Percentiles rank a stretch among this genome's conserved stretches.
Evolutionary conservation across 176 grass and related monocot genomes (phyloP).

Genomic region (Triticum urartu): DNA sequence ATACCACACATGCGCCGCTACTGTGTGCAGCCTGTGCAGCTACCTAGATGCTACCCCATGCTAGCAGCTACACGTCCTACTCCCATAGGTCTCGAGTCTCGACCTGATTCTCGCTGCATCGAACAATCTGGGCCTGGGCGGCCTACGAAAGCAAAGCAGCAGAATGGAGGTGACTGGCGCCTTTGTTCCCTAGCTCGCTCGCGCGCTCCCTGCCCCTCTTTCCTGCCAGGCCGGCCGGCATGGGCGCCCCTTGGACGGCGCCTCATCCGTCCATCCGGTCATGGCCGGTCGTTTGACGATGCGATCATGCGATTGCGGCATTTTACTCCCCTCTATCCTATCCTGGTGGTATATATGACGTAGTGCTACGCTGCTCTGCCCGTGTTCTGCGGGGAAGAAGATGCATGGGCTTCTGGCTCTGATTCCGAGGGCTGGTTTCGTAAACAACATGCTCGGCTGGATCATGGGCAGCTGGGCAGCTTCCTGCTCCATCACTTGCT

Average conservation of each 20-base stretch:
- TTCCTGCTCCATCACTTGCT: neutral
- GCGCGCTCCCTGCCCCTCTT: neutral
- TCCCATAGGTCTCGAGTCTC: neutral
- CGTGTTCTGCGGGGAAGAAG: constrained; percentile 24
- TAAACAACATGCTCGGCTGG: neutral
- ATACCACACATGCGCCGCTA: neutral
- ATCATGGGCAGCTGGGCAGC: neutral
- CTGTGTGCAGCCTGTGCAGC: neutral
- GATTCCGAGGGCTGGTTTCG: constrained; percentile 21
- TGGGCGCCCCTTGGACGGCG: constrained; percentile 26
- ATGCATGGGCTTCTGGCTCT: neutral
- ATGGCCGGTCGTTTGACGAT: neutral
- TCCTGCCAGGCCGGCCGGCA: neutral
- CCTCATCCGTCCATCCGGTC: neutral
- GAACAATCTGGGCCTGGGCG: neutral
- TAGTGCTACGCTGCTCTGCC: neutral
- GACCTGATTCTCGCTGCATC: neutral
- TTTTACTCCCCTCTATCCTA: neutral
- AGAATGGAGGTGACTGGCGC: constrained; percentile 36
- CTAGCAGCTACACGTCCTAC: neutral
- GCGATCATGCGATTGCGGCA: neutral
- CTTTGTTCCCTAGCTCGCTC: constrained; percentile 3
- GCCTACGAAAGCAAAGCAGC: constrained; percentile 28
- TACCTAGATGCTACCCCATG: neutral
- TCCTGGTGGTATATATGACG: no score